Conservation (phyloP, 441 rosid genomes). For the Populus tomentosa region DNA sequence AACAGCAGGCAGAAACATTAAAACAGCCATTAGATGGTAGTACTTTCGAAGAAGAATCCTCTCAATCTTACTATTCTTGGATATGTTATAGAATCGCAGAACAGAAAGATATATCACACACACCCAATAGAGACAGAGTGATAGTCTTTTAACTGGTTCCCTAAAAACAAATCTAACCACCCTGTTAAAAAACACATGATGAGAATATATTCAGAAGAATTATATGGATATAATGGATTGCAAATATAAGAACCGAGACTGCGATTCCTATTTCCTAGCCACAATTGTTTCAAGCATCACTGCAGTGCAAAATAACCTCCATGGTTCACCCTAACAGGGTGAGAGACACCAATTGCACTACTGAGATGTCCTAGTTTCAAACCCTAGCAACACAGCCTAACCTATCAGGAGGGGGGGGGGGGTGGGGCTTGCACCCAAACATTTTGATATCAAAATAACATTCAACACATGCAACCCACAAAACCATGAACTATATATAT, state of each 20-base stretch:
- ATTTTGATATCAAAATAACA: neutral
- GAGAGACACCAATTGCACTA: neutral
- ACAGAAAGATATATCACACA: slow-evolving; percentile 65
- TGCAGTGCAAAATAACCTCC: neutral
- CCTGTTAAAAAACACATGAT: slow-evolving; percentile 41
- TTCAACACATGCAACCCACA: neutral
- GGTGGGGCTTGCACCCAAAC: neutral
- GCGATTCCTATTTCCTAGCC: neutral
- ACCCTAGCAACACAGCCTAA: neutral
- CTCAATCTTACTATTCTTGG: slow-evolving; percentile 82
- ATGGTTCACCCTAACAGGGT: neutral
- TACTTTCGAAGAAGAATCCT: slow-evolving; percentile 97
- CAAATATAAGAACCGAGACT: neutral
- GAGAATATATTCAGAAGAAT: slow-evolving; percentile 15
- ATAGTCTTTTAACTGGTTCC: slow-evolving; percentile 75
- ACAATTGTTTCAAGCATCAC: neutral
- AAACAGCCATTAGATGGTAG: slow-evolving; percentile 95
- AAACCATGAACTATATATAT: neutral
- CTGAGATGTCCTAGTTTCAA: neutral
- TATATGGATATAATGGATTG: neutral
- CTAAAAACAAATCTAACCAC: slow-evolving; percentile 66
- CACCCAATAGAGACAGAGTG: slow-evolving; percentile 79
- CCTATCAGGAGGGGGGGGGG: neutral
- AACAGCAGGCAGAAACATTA: slow-evolving; percentile 93
- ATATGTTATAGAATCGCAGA: slow-evolving; percentile 69